Percentiles rank a stretch among this genome's conserved stretches.
Conservation (phyloP, 2,329 filamentous ascomycete genomes). For the Paraphaeosphaeria sporulosa region DNA sequence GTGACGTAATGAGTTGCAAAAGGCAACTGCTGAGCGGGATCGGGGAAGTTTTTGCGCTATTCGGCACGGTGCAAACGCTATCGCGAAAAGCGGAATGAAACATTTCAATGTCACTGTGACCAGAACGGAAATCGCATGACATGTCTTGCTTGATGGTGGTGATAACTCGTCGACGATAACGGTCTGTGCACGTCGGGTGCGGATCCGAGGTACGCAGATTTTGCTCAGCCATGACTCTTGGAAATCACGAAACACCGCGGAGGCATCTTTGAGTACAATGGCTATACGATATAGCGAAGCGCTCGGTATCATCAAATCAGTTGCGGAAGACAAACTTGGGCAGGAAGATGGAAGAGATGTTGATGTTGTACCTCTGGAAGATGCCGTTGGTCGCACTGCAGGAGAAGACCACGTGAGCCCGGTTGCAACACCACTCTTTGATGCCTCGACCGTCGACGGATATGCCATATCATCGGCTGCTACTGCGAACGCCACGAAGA, state of each 20-base stretch:
- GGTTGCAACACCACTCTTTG: slow-evolving; percentile 17
- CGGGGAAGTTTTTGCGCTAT: background rate
- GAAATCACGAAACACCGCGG: background rate
- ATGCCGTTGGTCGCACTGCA: slow-evolving; percentile 16
- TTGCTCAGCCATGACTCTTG: background rate
- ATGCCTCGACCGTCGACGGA: slow-evolving; percentile 20
- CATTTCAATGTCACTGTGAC: background rate
- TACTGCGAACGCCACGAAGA: slow-evolving; percentile 13
- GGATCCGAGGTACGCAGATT: background rate
- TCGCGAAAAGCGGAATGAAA: background rate
- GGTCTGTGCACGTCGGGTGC: background rate
- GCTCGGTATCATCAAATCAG: slow-evolving; percentile 3
- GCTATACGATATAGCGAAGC: slow-evolving; percentile 11
- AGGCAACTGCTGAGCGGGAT: background rate
- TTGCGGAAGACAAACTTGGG: background rate
- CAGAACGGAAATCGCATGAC: background rate
- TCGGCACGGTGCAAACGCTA: background rate
- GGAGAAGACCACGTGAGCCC: slow-evolving; percentile 12
- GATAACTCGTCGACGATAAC: slow-evolving; percentile 1
- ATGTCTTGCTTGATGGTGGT: background rate
- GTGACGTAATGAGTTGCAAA: background rate
- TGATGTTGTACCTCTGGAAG: slow-evolving; percentile 11
- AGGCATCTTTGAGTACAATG: background rate
- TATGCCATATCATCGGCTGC: slow-evolving; percentile 20
- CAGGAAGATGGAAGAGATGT: background rate